Base-by-base conservation (phyloP, 2,329 filamentous ascomycete species). In the Claviceps paspali region DNA sequence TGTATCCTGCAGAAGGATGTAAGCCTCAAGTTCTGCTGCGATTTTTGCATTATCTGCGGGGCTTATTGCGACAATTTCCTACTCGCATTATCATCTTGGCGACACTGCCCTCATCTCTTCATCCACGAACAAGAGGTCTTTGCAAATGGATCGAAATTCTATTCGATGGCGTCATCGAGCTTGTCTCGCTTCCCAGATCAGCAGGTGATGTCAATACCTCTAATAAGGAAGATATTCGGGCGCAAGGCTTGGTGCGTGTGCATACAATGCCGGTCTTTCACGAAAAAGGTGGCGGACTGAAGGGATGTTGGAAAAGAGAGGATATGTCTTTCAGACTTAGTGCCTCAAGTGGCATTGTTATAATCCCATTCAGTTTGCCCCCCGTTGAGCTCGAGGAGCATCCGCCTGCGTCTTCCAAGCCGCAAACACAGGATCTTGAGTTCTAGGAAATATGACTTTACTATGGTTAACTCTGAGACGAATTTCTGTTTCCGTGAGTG, bases 311-410 rank as follows among this genome's bases (percentile, higher is more conserved):
- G 43, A 69, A 79, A 38, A 77, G 82, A 18, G 83, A 93, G 51
- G 86, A 95, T 57, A 71, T 94, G 58, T 86, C 86, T 4, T 98
- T 98, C 56, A 87, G 78, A 42, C 61, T 98, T 36, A 94, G 85
- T 55, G 70, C 84, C 49, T 70, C 73, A 3, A 78, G 73, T 48
- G 87, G 84, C 36, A 76, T 98, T 46, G 72, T 84, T 28, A 85
- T 98, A 45, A 82, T 79, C 49, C 85, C 86, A 0, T 95, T 86
- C 57, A 91, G 82, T 53, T 64, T 98, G 30, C 91, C 91, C 19
- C 91, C 91, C 19, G 33, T 41, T 12, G 40, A 33, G 7, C 19
- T 34, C 17, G 29, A 34, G 32, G 40, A 37, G 17, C 29, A 30
- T 30, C 11, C 21, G 11, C 9, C 28, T 4, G 6, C 18, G 15